These are phyloP conservation scores for Bisporella sp. DNA, from an alignment of 2,329 filamentous ascomycete species.

Conservation along the genomic window DNA sequence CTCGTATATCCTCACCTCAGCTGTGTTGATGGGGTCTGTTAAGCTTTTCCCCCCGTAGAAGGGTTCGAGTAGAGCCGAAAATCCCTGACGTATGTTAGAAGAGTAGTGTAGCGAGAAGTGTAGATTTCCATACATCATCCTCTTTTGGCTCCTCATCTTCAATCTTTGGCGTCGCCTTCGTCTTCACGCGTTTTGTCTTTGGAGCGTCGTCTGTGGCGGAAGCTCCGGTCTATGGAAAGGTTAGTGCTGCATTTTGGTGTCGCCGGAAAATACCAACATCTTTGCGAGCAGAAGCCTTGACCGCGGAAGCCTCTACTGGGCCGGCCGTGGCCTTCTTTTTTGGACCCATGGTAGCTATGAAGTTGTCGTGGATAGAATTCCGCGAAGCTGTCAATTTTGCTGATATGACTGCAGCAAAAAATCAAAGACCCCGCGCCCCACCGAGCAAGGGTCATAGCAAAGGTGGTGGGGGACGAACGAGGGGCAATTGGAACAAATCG, in stretches of 20 bases:
- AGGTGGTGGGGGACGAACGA: too few relatives aligned
- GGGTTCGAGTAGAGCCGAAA: slow-evolving; percentile 59
- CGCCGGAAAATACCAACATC: slow-evolving; percentile 6
- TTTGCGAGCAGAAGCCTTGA: slow-evolving; percentile 9
- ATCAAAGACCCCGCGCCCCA: too few relatives aligned
- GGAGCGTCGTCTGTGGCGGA: slow-evolving; percentile 8
- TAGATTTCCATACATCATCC: slow-evolving; percentile 20
- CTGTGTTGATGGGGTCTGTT: slow-evolving; percentile 63
- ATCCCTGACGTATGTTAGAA: slow-evolving; percentile 31
- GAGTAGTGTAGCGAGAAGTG: not conserved
- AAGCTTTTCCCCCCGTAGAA: slow-evolving; percentile 64
- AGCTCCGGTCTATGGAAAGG: not conserved
- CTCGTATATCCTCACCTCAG: slow-evolving; percentile 29
- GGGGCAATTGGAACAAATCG: too few relatives aligned
- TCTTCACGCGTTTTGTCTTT: slow-evolving; percentile 19
- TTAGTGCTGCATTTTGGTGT: too few relatives aligned
- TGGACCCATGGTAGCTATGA: not conserved
- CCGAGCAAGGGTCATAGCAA: too few relatives aligned
- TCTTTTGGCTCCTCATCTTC: slow-evolving; percentile 10
- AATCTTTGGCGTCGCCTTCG: slow-evolving; percentile 10
- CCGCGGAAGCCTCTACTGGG: slow-evolving; percentile 15
- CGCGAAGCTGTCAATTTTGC: too few relatives aligned
- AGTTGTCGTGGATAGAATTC: too few relatives aligned
- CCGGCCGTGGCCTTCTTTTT: slow-evolving; percentile 8
- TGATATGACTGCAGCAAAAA: too few relatives aligned